These are phyloP conservation scores for Pyrus hybrid DNA, from an alignment of 331 rosid genomes.

Conservation along the genomic window DNA sequence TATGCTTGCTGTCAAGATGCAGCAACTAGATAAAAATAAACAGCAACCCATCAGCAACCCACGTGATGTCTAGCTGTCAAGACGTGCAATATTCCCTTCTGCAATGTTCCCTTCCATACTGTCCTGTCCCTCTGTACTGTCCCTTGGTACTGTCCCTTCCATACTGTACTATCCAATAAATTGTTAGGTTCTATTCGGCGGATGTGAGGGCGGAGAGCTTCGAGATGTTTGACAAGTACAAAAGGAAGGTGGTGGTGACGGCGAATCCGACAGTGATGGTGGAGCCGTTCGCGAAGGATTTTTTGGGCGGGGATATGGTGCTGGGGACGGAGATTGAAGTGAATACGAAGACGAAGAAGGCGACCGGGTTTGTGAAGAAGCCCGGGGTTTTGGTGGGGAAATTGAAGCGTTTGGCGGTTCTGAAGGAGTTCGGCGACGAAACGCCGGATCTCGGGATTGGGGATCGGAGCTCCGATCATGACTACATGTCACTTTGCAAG, in stretches of 20 bases:
- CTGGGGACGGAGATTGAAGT: conserved; percentile 90
- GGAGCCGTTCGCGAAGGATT: conserved; percentile 83
- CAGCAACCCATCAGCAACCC: no score
- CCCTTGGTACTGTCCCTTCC: no score
- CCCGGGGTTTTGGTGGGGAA: conserved; percentile 86
- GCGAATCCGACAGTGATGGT: conserved; percentile 95
- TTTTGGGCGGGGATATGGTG: conserved; percentile 82
- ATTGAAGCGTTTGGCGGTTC: conserved; percentile 49
- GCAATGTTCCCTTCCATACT: no score
- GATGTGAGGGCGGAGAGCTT: conserved; percentile 86
- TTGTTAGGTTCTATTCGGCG: conserved; percentile 88
- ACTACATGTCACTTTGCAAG: conserved; percentile 95
- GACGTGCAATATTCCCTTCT: no score
- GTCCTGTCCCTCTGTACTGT: no score
- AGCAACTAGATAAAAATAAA: no score
- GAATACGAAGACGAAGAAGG: conserved; percentile 86
- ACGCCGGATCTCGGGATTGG: conserved; percentile 80
- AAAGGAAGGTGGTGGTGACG: conserved; percentile 81
- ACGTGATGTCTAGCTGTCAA: no score
- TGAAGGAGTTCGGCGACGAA: conserved; percentile 69
- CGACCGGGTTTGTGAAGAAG: conserved; percentile 88
- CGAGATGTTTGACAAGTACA: conserved; percentile 72
- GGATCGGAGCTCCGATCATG: conserved; percentile 76
- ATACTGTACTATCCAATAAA: no score
- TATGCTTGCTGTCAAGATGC: no score